A percentile compares a stretch with the other conserved stretches of the same genome.
These are phyloP conservation scores for Malus asiatica DNA, from an alignment of 306 rosid species.

Conservation along the genomic window DNA sequence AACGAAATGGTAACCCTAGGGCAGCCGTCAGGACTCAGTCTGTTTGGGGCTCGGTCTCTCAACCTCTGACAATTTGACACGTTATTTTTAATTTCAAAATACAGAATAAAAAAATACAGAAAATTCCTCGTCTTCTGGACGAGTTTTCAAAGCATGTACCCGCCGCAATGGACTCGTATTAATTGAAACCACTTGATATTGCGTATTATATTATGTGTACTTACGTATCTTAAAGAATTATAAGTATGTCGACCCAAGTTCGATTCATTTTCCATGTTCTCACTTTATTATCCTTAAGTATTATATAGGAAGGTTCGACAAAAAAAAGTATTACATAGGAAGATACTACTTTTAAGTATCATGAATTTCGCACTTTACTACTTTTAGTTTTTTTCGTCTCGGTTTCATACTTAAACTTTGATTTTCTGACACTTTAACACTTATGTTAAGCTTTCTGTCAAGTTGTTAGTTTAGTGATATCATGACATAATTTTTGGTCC, in stretches of 20 bases:
- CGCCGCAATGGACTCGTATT: background rate
- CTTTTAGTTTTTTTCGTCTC: no score
- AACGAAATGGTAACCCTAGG: background rate
- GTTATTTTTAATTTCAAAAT: background rate
- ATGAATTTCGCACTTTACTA: no score
- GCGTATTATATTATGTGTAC: background rate
- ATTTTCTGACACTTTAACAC: no score
- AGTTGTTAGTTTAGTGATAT: no score
- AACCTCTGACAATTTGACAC: background rate
- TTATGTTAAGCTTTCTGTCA: no score
- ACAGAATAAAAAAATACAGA: background rate
- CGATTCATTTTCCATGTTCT: no score
- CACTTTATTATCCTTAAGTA: fast-evolving
- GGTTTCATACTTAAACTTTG: no score
- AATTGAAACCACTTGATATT: no score
- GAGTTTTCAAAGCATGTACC: background rate
- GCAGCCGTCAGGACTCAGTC: background rate
- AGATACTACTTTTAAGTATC: no score
- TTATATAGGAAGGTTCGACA: fast-evolving
- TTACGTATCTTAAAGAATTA: no score
- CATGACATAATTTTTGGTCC: no score
- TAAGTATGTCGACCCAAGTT: background rate
- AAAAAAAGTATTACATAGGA: no score
- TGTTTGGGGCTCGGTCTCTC: background rate
- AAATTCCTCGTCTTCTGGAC: background rate